Conservation (phyloP, 2,329 filamentous ascomycete species). For the Rhynchosporium graminicola region DNA sequence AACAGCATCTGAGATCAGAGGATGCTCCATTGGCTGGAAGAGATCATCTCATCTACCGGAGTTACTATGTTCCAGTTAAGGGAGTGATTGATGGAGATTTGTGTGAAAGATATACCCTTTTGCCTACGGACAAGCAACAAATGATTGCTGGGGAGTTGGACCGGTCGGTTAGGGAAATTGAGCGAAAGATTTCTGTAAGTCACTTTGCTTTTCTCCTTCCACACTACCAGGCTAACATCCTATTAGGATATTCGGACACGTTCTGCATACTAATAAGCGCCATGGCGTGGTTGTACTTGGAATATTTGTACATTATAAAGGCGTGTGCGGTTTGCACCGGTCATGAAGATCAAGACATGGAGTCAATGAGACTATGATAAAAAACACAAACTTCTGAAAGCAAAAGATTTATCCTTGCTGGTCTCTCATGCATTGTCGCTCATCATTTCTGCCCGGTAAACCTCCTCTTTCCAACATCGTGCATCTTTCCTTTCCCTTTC, state of each 20-base stretch:
- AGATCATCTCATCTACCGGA: slow-evolving; percentile 92
- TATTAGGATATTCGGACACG: slow-evolving; percentile 56
- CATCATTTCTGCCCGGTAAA: slow-evolving; percentile 37
- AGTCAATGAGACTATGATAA: slow-evolving; percentile 26
- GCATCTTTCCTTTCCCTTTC: slow-evolving; percentile 46
- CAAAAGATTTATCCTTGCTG: slow-evolving; percentile 2
- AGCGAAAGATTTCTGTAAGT: slow-evolving; percentile 83
- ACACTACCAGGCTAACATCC: slow-evolving; percentile 26
- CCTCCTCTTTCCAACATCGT: slow-evolving; percentile 37
- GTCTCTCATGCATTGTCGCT: slow-evolving; percentile 9
- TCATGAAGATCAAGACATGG: slow-evolving; percentile 29
- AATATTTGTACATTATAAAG: slow-evolving; percentile 31
- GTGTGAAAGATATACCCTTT: slow-evolving; percentile 84
- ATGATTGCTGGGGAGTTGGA: slow-evolving; percentile 94
- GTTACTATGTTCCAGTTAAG: slow-evolving; percentile 96
- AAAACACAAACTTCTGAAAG: slow-evolving; percentile 20
- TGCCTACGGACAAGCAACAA: slow-evolving; percentile 87
- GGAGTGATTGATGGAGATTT: slow-evolving; percentile 96
- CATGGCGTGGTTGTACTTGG: slow-evolving; percentile 15
- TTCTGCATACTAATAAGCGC: slow-evolving; percentile 49
- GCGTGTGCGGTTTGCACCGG: slow-evolving; percentile 18
- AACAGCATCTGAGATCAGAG: slow-evolving; percentile 82
- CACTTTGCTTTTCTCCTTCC: neutral
- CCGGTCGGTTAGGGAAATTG: slow-evolving; percentile 86
- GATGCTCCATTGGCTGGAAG: slow-evolving; percentile 86